phyloP scores from a whole-genome alignment of 2,329 filamentous ascomycete genomes.

The Neofusicoccum kwambonambiense region DNA sequence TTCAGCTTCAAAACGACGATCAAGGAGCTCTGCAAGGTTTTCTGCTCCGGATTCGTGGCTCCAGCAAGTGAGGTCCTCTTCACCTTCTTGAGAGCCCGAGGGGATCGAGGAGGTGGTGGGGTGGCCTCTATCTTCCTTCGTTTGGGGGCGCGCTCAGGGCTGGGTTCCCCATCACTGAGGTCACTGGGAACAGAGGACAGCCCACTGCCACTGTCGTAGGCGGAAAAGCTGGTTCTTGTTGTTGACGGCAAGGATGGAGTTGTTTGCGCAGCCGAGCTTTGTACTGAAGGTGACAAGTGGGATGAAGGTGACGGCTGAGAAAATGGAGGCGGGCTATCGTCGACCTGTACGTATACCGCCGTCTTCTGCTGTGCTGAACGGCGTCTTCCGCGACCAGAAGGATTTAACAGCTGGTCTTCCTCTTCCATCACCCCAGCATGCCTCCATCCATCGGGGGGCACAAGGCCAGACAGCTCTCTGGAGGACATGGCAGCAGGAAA shows the following conservation, averaged over 20 bases:
- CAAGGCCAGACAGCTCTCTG: neutral
- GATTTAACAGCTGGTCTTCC: neutral
- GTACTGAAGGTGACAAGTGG: neutral
- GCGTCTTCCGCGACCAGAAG: neutral
- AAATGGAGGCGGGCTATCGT: neutral
- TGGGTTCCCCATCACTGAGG: neutral
- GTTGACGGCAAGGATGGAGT: neutral
- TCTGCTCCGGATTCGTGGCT: no score
- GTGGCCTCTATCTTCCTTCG: neutral
- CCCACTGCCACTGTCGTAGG: neutral
- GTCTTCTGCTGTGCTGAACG: neutral
- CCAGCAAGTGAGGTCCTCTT: no score
- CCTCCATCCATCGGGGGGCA: neutral
- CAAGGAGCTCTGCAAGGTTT: neutral
- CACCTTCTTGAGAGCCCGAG: no score
- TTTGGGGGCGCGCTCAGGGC: neutral
- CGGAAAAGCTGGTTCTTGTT: neutral
- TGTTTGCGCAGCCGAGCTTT: neutral
- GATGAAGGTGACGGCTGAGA: neutral
- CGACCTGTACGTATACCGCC: neutral
- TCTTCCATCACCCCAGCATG: neutral
- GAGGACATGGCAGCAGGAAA: neutral
- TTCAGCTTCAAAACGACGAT: neutral
- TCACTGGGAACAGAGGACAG: neutral
- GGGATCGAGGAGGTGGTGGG: no score